These are phyloP conservation scores for Afroboletus lepidellus DNA, from an alignment of 1,284 basidiomycete species.

Conservation along the genomic window DNA sequence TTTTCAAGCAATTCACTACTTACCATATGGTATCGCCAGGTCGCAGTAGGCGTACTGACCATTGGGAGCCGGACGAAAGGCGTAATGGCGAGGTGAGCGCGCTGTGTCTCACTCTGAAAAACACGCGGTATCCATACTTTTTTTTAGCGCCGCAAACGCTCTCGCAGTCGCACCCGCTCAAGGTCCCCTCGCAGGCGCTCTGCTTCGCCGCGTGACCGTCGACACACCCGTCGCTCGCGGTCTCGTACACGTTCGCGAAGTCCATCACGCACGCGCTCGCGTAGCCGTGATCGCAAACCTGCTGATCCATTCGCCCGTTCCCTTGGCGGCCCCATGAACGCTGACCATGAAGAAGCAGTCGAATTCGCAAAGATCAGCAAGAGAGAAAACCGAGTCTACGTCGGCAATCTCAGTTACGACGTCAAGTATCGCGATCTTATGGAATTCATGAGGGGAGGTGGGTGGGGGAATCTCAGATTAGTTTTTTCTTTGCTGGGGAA, in stretches of 20 bases:
- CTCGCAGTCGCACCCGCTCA: conserved; percentile 56
- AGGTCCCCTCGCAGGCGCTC: conserved; percentile 65
- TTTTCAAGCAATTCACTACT: neutral
- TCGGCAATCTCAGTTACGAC: conserved; percentile 97
- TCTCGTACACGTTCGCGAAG: conserved; percentile 53
- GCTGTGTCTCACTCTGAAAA: neutral
- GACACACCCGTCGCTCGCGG: conserved; percentile 53
- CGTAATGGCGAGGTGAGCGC: conserved; percentile 59
- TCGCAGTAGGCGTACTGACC: conserved; percentile 54
- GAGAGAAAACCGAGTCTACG: conserved; percentile 97
- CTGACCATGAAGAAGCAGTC: conserved; percentile 82
- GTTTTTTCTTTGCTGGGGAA: conserved; percentile 39
- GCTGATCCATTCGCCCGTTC: conserved; percentile 71
- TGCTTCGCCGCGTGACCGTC: conserved; percentile 49
- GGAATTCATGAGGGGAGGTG: conserved; percentile 99
- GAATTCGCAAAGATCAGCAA: conserved; percentile 92
- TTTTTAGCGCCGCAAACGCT: conserved; percentile 54
- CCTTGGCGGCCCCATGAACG: conserved; percentile 89
- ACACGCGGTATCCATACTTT: neutral
- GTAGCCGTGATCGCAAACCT: conserved; percentile 61
- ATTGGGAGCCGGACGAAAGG: conserved; percentile 76
- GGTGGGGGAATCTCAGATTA: conserved; percentile 73
- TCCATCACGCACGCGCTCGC: conserved; percentile 55
- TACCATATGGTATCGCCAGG: conserved; percentile 25
- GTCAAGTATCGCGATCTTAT: conserved; percentile 97